Evolutionary conservation across 2,329 filamentous ascomycete genomes (phyloP).

Genomic region (Fusarium liriodendri): DNA sequence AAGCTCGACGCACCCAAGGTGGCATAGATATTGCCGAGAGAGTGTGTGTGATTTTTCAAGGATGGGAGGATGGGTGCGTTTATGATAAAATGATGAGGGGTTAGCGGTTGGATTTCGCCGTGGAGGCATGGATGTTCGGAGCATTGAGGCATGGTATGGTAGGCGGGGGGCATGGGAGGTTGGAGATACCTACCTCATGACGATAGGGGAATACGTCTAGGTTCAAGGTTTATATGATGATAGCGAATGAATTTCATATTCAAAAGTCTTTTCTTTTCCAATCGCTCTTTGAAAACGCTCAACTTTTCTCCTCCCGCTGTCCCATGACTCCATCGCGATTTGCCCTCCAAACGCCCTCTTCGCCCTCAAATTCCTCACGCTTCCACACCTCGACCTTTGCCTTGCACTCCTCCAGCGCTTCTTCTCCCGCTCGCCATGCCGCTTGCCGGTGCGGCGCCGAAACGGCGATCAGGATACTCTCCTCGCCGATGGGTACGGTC

Average conservation of each 20-base stretch:
- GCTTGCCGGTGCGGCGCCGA: constrained; percentile 84
- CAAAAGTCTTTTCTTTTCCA: background rate
- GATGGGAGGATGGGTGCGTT: background rate
- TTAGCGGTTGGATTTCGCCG: constrained; percentile 14
- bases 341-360: constrained; percentile 85
- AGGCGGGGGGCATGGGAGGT: background rate
- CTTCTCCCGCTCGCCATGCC: constrained; percentile 89
- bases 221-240: constrained; percentile 13
- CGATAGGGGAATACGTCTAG: background rate
- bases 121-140: constrained; percentile 5
- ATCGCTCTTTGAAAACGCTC: background rate
- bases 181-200: background rate
- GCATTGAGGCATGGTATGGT: constrained; percentile 2
- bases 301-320: constrained; percentile 51
- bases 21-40: background rate
- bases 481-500: constrained; percentile 87
- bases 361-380: constrained; percentile 84
- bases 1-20: constrained; percentile 3
- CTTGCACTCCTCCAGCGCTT: constrained; percentile 89
- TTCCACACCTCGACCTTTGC: constrained; percentile 95
- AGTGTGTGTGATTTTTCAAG: background rate
- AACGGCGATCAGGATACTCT: constrained; percentile 91
- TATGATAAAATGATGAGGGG: background rate
- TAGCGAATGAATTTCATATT: background rate
- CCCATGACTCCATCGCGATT: constrained; percentile 80